phyloP scores from a whole-genome alignment of 306 rosid genomes.

The Quercus dentata region DNA sequence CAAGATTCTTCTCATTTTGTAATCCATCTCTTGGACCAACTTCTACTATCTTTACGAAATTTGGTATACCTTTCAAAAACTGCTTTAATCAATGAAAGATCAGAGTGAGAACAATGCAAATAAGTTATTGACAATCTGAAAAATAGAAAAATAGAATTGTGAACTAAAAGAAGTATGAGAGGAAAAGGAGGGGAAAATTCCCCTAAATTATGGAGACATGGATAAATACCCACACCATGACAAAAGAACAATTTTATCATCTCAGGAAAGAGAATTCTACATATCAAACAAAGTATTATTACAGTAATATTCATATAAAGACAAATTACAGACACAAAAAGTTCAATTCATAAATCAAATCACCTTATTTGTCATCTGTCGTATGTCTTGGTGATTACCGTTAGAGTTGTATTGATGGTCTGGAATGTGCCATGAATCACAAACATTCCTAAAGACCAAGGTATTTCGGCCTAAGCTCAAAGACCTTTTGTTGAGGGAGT shows the following conservation, averaged over 20 bases:
- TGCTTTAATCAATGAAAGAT: conserved; percentile 26
- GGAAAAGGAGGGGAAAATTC: neutral
- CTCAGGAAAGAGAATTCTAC: neutral
- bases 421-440: conserved; percentile 40
- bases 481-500: conserved; percentile 41
- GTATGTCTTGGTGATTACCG: conserved; percentile 24
- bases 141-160: neutral
- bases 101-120: neutral
- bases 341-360: conserved; percentile 11
- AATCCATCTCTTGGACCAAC: conserved; percentile 98
- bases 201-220: neutral
- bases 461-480: conserved; percentile 36
- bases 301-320: neutral
- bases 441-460: conserved; percentile 30
- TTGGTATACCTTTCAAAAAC: conserved; percentile 61
- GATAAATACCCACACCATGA: neutral
- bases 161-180: neutral
- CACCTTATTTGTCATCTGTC: conserved; percentile 46
- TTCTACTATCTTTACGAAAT: conserved; percentile 87
- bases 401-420: conserved; percentile 38
- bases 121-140: neutral
- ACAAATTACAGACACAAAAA: neutral
- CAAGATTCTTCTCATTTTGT: conserved; percentile 80
- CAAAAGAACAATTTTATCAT: conserved; percentile 3
- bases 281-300: neutral